A percentile compares a stretch with the other conserved stretches of the same genome.
These are phyloP conservation scores for Mycena polygramma DNA, from an alignment of 768 basidiomycete genomes.

Conservation along the genomic window DNA sequence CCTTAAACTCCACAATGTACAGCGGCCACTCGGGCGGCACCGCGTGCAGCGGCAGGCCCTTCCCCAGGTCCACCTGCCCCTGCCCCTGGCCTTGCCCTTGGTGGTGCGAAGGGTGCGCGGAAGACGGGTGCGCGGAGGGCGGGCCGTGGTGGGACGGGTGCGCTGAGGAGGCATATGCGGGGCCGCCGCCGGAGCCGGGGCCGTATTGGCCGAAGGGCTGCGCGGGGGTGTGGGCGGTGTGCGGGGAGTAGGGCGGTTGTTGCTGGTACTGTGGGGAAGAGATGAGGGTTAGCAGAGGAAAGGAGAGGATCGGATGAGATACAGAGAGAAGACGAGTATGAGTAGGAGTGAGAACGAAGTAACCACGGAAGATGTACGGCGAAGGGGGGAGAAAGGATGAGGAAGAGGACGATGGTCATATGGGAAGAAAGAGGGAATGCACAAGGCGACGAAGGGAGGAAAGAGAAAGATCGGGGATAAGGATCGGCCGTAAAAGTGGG, in stretches of 20 bases:
- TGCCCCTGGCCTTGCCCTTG: neutral
- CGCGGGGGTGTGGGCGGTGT: no score
- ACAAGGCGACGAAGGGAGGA: no score
- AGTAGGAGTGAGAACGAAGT: no score
- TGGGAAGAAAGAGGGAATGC: no score
- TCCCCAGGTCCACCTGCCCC: slow-evolving; percentile 73
- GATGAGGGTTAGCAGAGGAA: neutral
- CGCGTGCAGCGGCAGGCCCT: slow-evolving; percentile 87
- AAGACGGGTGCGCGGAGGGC: neutral
- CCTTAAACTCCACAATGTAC: slow-evolving; percentile 98
- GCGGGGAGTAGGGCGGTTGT: slow-evolving; percentile 9
- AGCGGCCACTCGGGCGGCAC: slow-evolving; percentile 91
- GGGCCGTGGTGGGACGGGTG: neutral
- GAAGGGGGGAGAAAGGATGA: no score
- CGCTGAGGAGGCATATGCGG: neutral
- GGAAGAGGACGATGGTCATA: no score
- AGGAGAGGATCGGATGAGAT: neutral
- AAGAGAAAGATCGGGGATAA: no score
- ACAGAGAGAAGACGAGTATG: neutral
- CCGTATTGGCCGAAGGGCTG: neutral
- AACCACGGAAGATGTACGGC: neutral
- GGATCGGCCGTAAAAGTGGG: no score
- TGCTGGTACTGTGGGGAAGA: neutral
- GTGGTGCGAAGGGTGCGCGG: neutral
- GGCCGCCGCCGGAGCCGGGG: neutral